phyloP scores from a whole-genome alignment of 345 rosid species.

The Heritiera fomes region DNA sequence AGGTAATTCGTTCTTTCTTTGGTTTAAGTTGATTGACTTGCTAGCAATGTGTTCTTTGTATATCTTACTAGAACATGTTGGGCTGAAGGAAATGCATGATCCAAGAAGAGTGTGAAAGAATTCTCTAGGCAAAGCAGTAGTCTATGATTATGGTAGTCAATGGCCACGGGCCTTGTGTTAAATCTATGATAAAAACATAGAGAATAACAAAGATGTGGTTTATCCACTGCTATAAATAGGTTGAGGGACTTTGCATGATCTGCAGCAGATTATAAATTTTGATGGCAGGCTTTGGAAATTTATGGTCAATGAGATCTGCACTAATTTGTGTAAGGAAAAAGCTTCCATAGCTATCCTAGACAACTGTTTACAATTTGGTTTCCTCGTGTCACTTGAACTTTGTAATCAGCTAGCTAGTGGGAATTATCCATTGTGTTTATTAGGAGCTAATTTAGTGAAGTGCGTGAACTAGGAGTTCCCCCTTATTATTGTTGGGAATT shows the following conservation, averaged over 20 bases:
- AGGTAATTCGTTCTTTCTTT: constrained; percentile 51
- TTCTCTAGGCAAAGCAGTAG: neutral
- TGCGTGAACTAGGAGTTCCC: neutral
- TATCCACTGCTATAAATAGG: neutral
- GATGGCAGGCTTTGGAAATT: neutral
- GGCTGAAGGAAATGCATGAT: neutral
- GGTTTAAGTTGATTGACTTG: neutral
- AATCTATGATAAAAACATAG: neutral
- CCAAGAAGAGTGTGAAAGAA: neutral
- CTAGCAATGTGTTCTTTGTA: constrained; percentile 1
- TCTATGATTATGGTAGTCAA: neutral
- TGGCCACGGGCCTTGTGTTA: neutral
- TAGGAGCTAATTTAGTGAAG: neutral
- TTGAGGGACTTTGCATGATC: neutral
- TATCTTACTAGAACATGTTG: neutral
- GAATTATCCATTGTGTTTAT: neutral
- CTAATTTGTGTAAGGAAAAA: neutral
- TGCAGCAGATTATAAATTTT: neutral
- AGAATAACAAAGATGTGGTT: neutral
- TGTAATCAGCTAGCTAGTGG: neutral
- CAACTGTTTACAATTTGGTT: neutral
- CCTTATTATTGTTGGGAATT: too few species aligned
- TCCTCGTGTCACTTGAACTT: neutral
- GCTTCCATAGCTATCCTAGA: neutral
- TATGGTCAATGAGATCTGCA: neutral